These are phyloP conservation scores for Mychonastes homosphaera DNA, from an alignment of 139 green algal species.

Conservation along the genomic window DNA sequence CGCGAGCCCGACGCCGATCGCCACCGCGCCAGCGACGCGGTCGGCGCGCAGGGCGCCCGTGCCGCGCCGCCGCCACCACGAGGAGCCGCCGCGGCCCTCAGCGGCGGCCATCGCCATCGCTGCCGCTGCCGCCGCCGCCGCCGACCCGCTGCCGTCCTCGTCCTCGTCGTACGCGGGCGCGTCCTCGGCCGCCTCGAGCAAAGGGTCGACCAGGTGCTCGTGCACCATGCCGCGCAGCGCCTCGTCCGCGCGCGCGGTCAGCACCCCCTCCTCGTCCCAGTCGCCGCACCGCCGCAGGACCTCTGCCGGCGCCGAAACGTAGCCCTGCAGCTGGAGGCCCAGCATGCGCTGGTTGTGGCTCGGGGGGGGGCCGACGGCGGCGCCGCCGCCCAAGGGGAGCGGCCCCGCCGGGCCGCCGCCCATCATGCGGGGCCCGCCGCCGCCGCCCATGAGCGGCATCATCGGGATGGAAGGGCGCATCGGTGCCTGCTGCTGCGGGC, in stretches of 20 bases:
- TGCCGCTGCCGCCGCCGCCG: not conserved
- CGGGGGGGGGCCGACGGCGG: not conserved
- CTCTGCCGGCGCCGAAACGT: not conserved
- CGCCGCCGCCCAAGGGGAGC: not conserved
- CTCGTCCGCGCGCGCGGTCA: no score
- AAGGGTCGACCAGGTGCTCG: constrained; percentile 17
- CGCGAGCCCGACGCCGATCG: no score
- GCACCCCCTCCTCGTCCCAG: constrained; percentile 16
- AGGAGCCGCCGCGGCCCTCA: not conserved
- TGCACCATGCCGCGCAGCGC: constrained; percentile 22
- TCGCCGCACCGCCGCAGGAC: not conserved
- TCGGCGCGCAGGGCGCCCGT: constrained; percentile 9
- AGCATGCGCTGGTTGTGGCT: constrained; percentile 26
- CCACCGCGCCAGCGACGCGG: no score
- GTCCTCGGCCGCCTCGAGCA: constrained; percentile 11
- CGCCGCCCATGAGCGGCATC: not conserved
- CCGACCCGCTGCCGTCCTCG: not conserved
- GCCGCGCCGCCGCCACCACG: not conserved
- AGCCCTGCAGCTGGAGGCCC: constrained; percentile 33
- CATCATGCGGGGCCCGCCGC: not conserved
- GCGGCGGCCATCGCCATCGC: not conserved
- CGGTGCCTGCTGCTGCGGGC: no score
- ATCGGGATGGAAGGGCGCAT: not conserved
- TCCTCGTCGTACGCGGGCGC: not conserved
- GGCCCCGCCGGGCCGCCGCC: not conserved